phyloP scores from a whole-genome alignment of 2,329 filamentous ascomycete genomes.

The Neopestalotiopsis sp. region DNA sequence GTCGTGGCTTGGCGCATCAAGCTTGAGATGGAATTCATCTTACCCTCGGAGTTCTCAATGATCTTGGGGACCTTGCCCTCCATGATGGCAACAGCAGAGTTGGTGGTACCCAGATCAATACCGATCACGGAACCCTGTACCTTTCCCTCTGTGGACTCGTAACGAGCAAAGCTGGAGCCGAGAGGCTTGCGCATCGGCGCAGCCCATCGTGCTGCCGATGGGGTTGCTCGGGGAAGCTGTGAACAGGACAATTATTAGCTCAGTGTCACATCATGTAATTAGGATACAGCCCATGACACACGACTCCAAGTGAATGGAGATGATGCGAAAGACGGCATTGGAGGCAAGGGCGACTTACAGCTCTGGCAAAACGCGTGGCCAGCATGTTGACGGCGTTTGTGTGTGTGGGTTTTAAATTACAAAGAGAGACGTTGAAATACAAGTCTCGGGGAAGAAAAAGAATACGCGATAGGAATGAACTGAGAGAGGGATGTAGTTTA shows the following conservation, averaged over 20 bases:
- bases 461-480: constrained; percentile 40
- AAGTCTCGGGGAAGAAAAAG: constrained; percentile 29
- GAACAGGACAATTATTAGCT: neutral
- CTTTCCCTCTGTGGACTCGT: constrained; percentile 82
- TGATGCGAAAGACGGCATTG: neutral
- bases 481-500: constrained; percentile 28
- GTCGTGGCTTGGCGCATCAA: constrained; percentile 20
- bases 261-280: too few relatives aligned
- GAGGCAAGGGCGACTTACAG: constrained; percentile 61
- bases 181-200: constrained; percentile 72
- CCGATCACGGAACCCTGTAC: constrained; percentile 95
- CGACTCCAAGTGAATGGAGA: neutral
- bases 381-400: constrained; percentile 62
- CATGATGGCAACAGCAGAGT: constrained; percentile 97
- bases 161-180: constrained; percentile 75
- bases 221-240: constrained; percentile 79
- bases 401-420: constrained; percentile 30
- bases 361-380: constrained; percentile 73
- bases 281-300: constrained; percentile 20
- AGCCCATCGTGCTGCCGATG: constrained; percentile 71
- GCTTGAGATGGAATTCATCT: constrained; percentile 27
- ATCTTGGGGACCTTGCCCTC: constrained; percentile 95
- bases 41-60: constrained; percentile 97
- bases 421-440: constrained; percentile 34
- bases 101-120: constrained; percentile 98